These are phyloP conservation scores for Colletotrichum sp. DNA, from an alignment of 2,329 filamentous ascomycete species.

Conservation along the genomic window DNA sequence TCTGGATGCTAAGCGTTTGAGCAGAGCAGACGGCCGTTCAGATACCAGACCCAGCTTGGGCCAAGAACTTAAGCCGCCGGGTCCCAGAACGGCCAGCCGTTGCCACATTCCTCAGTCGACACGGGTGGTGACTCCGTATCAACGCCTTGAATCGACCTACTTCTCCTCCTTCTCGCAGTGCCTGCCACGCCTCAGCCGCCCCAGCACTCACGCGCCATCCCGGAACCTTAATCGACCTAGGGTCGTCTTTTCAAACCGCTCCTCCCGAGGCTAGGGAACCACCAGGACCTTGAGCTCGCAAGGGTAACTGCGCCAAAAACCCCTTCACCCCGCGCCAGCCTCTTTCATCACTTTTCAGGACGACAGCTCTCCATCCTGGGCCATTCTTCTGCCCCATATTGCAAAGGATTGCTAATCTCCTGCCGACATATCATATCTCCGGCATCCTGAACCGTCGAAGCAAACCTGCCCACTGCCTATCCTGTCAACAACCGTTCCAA, in stretches of 20 bases:
- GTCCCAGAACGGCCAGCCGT: constrained; percentile 6
- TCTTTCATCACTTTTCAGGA: constrained; percentile 8
- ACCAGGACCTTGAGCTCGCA: background rate
- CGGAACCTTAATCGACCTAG: constrained; percentile 17
- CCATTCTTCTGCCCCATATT: background rate
- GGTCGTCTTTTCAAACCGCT: constrained; percentile 8
- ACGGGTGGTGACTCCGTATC: background rate
- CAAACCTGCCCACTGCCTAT: background rate
- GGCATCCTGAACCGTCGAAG: background rate
- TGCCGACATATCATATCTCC: background rate
- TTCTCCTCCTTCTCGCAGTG: background rate
- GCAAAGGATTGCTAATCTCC: background rate
- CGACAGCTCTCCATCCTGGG: background rate
- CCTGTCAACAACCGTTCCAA: background rate
- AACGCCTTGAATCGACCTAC: constrained; percentile 6
- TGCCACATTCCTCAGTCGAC: constrained; percentile 8
- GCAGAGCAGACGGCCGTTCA: background rate
- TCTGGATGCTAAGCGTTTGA: constrained; percentile 8
- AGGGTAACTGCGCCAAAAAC: constrained; percentile 7
- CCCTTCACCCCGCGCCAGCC: constrained; percentile 14
- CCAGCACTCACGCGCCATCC: constrained; percentile 17
- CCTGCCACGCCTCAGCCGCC: constrained; percentile 15
- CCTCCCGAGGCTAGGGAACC: constrained; percentile 13
- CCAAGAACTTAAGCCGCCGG: background rate
- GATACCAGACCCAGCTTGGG: background rate